Evolutionary conservation across 805 yeast species (phyloP), one percentile per base, ranked within the genome.

Genomic region (Priceomyces haplophilus): DNA sequence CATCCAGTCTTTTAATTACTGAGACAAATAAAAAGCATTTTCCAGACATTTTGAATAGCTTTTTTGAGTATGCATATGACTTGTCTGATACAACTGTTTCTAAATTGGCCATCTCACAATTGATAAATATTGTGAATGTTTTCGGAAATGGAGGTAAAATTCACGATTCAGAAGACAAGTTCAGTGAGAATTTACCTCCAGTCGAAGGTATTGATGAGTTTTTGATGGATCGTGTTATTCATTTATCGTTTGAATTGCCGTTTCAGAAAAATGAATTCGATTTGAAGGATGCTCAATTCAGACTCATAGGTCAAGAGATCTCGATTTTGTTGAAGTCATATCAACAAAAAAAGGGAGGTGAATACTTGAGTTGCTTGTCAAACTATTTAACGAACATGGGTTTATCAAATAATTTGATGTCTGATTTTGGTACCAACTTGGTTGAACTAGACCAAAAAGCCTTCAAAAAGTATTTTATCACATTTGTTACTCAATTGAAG

Each of bases 231-330:
- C 83, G 82, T 50, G 72, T 80, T 20, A 75, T 89, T 3, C 76
- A 83, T 38, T 65, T 87, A 42, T 73, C 83, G 27, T 85, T 88
- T 67, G 90, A 88, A 59, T 68, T 88, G 37, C 88, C 95, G n/a
- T 82, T 87, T 59, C 82, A 84, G 51, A 76, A 82, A 27, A 75
- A 76, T 24, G 75, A 73, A 29, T 82, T 83, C 53, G 79, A 83
- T 55, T 67, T 82, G 38, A 79, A 80, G 49, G 96, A 89, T 60
- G 95, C 95, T 3, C 90, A 87, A 58, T 79, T 77, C 50, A 75
- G 91, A 54, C 73, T 82, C 45, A 73, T 86, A 30, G 82, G 88
- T 1, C 78, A 80, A 50, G 99, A 91, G 55, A 69, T 87, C 11
- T 79, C 93, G 1, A 69, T 79, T 34, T 65, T 88, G 17, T 76